Base-by-base conservation (phyloP, 345 rosid genomes). In the Camelina laxa region DNA sequence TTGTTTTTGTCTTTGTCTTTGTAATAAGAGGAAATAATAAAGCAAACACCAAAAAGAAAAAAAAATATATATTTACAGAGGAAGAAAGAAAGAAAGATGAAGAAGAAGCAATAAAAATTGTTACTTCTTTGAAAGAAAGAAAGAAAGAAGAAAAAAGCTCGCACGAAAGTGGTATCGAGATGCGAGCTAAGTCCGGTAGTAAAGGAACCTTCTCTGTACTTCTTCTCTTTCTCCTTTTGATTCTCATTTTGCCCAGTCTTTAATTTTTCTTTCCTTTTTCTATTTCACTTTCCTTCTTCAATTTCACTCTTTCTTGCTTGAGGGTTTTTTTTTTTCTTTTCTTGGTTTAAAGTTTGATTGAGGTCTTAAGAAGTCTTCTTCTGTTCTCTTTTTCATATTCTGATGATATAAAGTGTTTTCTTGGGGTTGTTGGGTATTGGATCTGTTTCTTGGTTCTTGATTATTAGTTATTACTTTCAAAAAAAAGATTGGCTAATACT, bases 211-310 rank as follows among this genome's bases (percentile, higher is more conserved):
- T 83, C 91, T 88, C 84, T 80, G 81, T 83, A 72, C 82, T 87
- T 74, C 83, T 87, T 22, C 82, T 88, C 73, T 86, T 84, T 63
- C 82, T 89, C 67, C 89, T 87, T 73, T 83, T 89, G 67, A 84
- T 89, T 75, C 87, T 87, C 84, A 85, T 89, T 83, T 80, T 91
- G 76, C 91, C 89, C 50, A 60, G 70, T 67, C 79, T 85, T 82
- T 88, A 81, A 78, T 16, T 56, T 71, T 36, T 20, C 0, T 51
- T 27, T 13, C 30, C 3, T 6, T 27, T 20, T 11, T 11, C 41
- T 31, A 27, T 75, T 44, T 58, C 60, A 62, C 58, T 48, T 48
- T 48, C 22, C 38, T 77, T 69, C 72, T 76, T 67, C 38, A 35
- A 48, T 80, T 36, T 53, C 55, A 63, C 57, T 67, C 35, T 33